These are phyloP conservation scores for Phytophthora megakarya DNA, from an alignment of 352 stramenopile species.

Conservation along the genomic window DNA sequence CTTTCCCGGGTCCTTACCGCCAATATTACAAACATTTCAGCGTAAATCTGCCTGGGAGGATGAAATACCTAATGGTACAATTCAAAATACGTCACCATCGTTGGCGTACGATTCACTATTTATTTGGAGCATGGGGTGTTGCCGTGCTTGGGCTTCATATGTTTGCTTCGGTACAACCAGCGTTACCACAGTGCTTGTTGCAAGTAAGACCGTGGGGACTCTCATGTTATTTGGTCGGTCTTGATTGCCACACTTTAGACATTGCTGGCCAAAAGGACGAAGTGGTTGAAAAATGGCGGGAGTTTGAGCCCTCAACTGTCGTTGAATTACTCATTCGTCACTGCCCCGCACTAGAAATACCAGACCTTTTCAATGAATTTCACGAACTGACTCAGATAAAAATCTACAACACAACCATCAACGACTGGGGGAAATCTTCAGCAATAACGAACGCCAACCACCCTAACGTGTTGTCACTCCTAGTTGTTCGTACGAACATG, in stretches of 20 bases:
- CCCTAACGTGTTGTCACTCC: conserved; percentile 30
- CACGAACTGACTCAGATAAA: conserved; percentile 30
- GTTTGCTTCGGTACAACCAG: conserved; percentile 7
- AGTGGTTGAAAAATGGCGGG: conserved; percentile 19
- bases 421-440: conserved; percentile 25
- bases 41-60: not conserved
- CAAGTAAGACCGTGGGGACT: conserved; percentile 38
- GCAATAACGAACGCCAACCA: conserved; percentile 26
- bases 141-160: conserved; percentile 29
- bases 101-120: conserved; percentile 3
- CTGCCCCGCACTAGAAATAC: conserved; percentile 31
- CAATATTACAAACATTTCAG: not conserved
- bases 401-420: conserved; percentile 45
- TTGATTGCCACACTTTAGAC: conserved; percentile 31
- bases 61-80: not conserved
- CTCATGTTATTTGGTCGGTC: conserved; percentile 31
- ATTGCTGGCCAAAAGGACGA: conserved; percentile 22
- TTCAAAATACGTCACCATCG: not conserved
- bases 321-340: conserved; percentile 37
- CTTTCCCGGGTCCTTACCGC: not conserved
- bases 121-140: conserved; percentile 18
- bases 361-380: conserved; percentile 22
- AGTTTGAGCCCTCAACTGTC: conserved; percentile 29
- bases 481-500: conserved; percentile 34
- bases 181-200: conserved; percentile 21